A percentile compares a stretch with the other conserved stretches of the same genome.
phyloP scores from a whole-genome alignment of 1,284 basidiomycete species.

The Psilocybe mexicana region DNA sequence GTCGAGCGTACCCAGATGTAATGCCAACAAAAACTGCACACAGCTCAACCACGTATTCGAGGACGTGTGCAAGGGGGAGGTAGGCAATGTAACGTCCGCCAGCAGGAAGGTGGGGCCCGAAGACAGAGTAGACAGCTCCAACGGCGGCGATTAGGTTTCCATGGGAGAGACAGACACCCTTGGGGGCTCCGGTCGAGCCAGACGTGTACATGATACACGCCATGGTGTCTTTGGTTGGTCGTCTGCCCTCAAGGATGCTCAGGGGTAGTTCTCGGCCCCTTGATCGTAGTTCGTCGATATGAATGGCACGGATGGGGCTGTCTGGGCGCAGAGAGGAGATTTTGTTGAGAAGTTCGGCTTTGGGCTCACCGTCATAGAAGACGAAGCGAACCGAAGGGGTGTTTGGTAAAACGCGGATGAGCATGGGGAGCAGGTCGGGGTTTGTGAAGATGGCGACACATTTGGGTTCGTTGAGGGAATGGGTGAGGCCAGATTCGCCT shows the following conservation, averaged over 20 bases:
- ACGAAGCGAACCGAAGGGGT: slow-evolving; percentile 75
- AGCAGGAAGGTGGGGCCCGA: slow-evolving; percentile 70
- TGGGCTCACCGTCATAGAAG: slow-evolving; percentile 80
- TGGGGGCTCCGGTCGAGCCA: slow-evolving; percentile 89
- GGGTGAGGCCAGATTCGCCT: slow-evolving; percentile 16
- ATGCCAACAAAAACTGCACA: slow-evolving; percentile 64
- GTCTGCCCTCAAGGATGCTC: slow-evolving; percentile 49
- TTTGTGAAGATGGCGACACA: slow-evolving; percentile 19
- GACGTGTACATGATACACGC: slow-evolving; percentile 98
- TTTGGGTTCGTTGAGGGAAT: slow-evolving; percentile 18
- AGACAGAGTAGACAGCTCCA: slow-evolving; percentile 73
- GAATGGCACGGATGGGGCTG: slow-evolving; percentile 47
- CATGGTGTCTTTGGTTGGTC: slow-evolving; percentile 64
- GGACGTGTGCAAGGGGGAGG: slow-evolving; percentile 90
- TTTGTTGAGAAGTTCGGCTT: slow-evolving; percentile 51
- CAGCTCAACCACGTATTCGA: slow-evolving; percentile 83
- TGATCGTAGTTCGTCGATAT: slow-evolving; percentile 69
- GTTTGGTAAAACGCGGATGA: slow-evolving; percentile 16
- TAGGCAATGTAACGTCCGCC: slow-evolving; percentile 84
- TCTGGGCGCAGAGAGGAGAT: slow-evolving; percentile 53
- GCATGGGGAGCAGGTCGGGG: slow-evolving; percentile 10
- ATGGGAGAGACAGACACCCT: slow-evolving; percentile 91
- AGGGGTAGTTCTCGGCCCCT: slow-evolving; percentile 51
- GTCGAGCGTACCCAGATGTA: slow-evolving; percentile 83
- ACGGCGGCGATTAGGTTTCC: slow-evolving; percentile 85